A percentile compares a stretch with the other conserved stretches of the same genome.
Conservation (phyloP, 2,329 filamentous ascomycete genomes). For the Curvularia eragrostidis region DNA sequence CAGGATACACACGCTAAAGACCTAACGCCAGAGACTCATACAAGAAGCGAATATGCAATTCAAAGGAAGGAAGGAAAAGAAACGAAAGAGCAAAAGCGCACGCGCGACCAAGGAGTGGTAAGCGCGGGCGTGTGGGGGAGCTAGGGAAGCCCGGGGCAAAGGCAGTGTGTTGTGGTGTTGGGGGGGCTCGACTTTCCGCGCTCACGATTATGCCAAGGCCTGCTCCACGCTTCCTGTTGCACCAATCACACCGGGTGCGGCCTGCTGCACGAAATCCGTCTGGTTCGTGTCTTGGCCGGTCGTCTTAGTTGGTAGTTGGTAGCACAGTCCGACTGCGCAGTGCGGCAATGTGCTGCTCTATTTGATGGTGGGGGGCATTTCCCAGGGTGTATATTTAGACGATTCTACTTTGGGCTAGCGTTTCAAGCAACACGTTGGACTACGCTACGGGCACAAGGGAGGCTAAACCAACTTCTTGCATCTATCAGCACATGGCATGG, state of each 20-base stretch:
- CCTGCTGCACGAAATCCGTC: not conserved
- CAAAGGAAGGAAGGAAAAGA: conserved; percentile 53
- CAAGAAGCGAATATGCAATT: conserved; percentile 44
- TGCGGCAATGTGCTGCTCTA: conserved; percentile 3
- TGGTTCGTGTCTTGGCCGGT: not conserved
- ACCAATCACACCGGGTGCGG: conserved; percentile 13
- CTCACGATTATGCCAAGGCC: conserved; percentile 24
- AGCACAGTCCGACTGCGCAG: not conserved
- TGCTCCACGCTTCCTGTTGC: conserved; percentile 20
- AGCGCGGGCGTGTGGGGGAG: conserved; percentile 29
- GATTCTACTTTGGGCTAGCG: conserved; percentile 14
- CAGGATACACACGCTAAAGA: conserved; percentile 33
- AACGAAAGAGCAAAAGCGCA: conserved; percentile 36
- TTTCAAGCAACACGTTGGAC: not conserved
- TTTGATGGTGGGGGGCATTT: conserved; percentile 9
- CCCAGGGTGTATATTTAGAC: conserved; percentile 11
- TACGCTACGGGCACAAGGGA: conserved; percentile 3
- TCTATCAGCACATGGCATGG: not conserved
- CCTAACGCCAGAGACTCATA: conserved; percentile 44
- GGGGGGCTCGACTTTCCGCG: conserved; percentile 21
- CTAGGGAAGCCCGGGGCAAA: conserved; percentile 21
- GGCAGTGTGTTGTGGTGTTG: conserved; percentile 25
- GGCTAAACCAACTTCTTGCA: conserved; percentile 3
- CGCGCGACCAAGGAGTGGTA: conserved; percentile 33
- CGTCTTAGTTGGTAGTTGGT: not conserved